These are phyloP conservation scores for Moringa oleifera DNA, from an alignment of 345 rosid genomes.

Conservation along the genomic window DNA sequence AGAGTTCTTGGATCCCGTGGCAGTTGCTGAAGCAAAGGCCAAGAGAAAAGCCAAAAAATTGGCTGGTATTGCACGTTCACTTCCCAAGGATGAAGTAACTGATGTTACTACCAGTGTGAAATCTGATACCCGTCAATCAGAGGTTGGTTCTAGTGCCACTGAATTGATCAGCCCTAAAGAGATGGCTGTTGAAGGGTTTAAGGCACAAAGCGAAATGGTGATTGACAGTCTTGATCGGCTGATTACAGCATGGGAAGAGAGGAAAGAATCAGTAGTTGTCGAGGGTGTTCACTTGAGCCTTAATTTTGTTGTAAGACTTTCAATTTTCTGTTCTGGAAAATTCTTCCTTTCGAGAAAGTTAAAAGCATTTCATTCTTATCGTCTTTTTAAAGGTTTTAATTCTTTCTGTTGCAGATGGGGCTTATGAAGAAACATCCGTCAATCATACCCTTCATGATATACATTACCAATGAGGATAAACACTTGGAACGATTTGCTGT, in stretches of 20 bases:
- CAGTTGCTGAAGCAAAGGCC: conserved; percentile 92
- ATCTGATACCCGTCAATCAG: conserved; percentile 31
- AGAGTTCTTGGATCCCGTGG: conserved; percentile 80
- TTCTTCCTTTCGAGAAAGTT: neutral
- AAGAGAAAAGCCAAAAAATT: conserved; percentile 59
- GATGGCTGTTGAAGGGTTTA: conserved; percentile 96
- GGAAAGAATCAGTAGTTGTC: conserved; percentile 94
- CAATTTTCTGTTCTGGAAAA: conserved; percentile 7
- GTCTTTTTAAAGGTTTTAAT: neutral
- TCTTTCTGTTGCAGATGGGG: conserved; percentile 67
- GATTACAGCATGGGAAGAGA: conserved; percentile 93
- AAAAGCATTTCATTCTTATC: neutral
- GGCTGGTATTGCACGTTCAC: conserved; percentile 42
- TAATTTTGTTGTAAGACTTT: conserved; percentile 81
- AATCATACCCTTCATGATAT: conserved; percentile 92
- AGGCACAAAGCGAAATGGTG: conserved; percentile 99
- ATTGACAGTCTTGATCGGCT: conserved; percentile 98
- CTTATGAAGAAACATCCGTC: conserved; percentile 99
- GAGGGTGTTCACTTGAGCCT: conserved; percentile 99
- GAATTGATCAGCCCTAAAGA: conserved; percentile 68
- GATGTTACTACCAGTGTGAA: conserved; percentile 39
- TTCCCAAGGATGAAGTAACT: conserved; percentile 36
- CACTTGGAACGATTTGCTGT: conserved; percentile 98
- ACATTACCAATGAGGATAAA: conserved; percentile 91
- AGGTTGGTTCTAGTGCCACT: conserved; percentile 28